phyloP scores from a whole-genome alignment of 306 rosid genomes.

The Inga oerstediana region DNA sequence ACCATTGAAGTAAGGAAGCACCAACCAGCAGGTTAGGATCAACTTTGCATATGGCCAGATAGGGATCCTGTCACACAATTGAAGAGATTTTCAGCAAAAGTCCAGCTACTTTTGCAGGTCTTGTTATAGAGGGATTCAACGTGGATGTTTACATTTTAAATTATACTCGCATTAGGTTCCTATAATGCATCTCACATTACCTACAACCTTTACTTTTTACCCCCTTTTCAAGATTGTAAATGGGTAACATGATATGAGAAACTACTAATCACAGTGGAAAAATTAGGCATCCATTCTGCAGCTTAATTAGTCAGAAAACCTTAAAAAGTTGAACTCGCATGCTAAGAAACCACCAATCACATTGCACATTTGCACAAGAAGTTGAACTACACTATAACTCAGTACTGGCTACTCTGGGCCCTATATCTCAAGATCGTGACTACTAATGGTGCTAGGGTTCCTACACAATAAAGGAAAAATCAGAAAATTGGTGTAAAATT shows the following conservation, averaged over 20 bases:
- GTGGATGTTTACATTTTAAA: conserved; percentile 11
- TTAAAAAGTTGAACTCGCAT: neutral
- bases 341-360: neutral
- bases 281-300: conserved; percentile 2
- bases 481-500: neutral
- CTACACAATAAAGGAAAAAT: conserved; percentile 6
- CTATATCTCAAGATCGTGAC: conserved; percentile 16
- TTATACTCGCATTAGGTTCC: neutral
- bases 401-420: neutral
- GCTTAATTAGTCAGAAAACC: conserved; percentile 18
- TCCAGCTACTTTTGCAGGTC: neutral
- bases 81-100: conserved; percentile 22
- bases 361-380: neutral
- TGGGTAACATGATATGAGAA: neutral
- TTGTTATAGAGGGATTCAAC: conserved; percentile 6
- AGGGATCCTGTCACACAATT: conserved; percentile 71
- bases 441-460: conserved; percentile 4
- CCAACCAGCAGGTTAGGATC: conserved; percentile 86
- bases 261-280: conserved; percentile 7
- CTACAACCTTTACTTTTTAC: neutral
- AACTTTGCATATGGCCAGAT: conserved; percentile 95
- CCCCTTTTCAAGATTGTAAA: neutral
- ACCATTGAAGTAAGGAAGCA: conserved; percentile 87
- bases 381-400: neutral
- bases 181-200: neutral